Base-by-base conservation (phyloP, 495 filamentous ascomycete genomes). In the Bryoglossum gracile region DNA sequence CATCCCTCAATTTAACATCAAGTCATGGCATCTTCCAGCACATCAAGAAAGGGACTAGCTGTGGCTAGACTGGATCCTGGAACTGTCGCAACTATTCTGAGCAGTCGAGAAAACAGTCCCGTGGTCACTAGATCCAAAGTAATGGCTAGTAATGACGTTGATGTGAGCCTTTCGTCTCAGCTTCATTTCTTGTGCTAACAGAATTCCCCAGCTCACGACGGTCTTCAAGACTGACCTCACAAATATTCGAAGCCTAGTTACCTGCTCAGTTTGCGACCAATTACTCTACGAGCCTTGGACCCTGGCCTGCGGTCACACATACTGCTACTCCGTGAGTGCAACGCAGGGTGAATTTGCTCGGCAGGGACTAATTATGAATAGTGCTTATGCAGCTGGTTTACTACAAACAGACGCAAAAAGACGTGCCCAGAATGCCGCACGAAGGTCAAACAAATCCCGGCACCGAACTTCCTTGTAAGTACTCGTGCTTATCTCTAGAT, bases 381-480 rank as follows among this genome's bases (percentile, higher is more conserved):
- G 79, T 87, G 83, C 62, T 64, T 86, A 9, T 70, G 71, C 25
- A 76, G 71, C 50, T 87, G 83, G 83, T 84, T 87, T 54, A 64
- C 68, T 10, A 73, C 51, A 11, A 57, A 80, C 51, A 72, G 67
- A 58, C 62, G 61, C 24, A 79, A 77, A 54, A 83, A 84, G 61
- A 84, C 82, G 53, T 87, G 83, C 60, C 83, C 83, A 4, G 83
- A 86, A 56, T 87, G 83, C 60, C 78, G 83, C 46, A 67, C 75
- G 1, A 65, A 66, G 8, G 74, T 86, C 46, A 73, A 68, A 51
- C 66, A 72, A 11, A 67, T 75, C 46, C 83, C 83, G 0, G 78
- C 82, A 9, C 83, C 82, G 46, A 74, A 83, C n/a, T 87, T 83
- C 62, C 60, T 86, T 40, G 81, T 84, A 62, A 62, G 71, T 37